These are phyloP conservation scores for Neurospora sp. DNA, from an alignment of 2,329 filamentous ascomycete species.

Conservation along the genomic window DNA sequence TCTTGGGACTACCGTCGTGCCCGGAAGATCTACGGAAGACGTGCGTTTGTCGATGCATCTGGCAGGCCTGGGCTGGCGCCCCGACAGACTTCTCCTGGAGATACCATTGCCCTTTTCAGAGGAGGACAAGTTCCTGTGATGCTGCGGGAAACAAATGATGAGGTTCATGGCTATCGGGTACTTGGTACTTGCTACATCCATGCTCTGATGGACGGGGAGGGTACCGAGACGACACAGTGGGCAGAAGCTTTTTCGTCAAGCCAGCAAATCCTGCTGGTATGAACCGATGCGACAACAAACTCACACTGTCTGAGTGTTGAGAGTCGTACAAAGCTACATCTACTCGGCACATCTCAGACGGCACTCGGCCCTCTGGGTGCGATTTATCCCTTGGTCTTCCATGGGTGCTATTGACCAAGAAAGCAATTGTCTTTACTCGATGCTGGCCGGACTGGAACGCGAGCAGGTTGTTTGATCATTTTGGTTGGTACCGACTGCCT, in stretches of 20 bases:
- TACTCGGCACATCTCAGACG: neutral
- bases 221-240: neutral
- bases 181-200: neutral
- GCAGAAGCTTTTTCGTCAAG: neutral
- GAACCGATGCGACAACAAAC: neutral
- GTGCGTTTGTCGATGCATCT: neutral
- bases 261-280: neutral
- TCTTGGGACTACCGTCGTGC: neutral
- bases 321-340: neutral
- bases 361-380: neutral
- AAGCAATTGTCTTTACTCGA: neutral
- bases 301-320: neutral
- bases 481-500: neutral
- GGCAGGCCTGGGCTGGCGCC: neutral
- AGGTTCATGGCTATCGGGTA: neutral
- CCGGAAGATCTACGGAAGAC: neutral
- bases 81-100: neutral
- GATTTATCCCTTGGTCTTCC: neutral
- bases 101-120: neutral
- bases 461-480: neutral
- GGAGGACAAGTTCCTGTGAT: neutral
- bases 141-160: neutral
- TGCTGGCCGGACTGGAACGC: neutral
- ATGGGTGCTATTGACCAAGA: neutral
- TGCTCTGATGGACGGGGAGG: neutral